A percentile compares a stretch with the other conserved stretches of the same genome.
Conservation (phyloP, 1,139 yeast genomes). For the Sugiyamaella novakii region DNA sequence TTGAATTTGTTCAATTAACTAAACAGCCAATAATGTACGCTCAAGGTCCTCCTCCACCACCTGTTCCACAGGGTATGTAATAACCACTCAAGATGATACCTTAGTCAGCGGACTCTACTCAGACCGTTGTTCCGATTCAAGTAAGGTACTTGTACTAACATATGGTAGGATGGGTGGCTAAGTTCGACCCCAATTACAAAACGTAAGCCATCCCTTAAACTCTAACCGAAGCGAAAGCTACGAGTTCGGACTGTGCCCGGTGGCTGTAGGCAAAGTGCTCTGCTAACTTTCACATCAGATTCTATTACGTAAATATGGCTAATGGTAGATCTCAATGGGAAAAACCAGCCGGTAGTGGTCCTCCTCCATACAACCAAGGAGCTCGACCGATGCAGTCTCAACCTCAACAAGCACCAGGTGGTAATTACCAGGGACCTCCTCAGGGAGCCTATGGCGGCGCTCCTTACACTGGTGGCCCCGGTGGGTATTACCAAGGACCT, state of each 20-base stretch:
- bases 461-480: constrained; percentile 18
- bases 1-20: too few relatives aligned
- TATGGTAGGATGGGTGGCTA: constrained; percentile 93
- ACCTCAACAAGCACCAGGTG: constrained; percentile 23
- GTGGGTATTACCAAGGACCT: constrained; percentile 29
- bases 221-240: not conserved
- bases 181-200: constrained; percentile 76
- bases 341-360: constrained; percentile 51
- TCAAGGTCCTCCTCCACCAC: constrained; percentile 40
- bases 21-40: too few relatives aligned
- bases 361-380: constrained; percentile 29
- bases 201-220: constrained; percentile 43
- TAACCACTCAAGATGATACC: too few relatives aligned
- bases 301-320: constrained; percentile 63
- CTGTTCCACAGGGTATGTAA: constrained; percentile 38
- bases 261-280: too few relatives aligned
- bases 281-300: constrained; percentile 25
- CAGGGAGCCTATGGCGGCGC: constrained; percentile 10
- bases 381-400: constrained; percentile 25
- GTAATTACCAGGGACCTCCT: constrained; percentile 20
- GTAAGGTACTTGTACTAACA: too few relatives aligned
- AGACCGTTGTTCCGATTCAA: too few relatives aligned
- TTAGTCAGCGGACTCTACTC: too few relatives aligned
- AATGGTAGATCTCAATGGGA: constrained; percentile 93
- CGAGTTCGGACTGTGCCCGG: constrained; percentile 6